Base-by-base conservation (phyloP, 169 alveolate genomes). In the Perkinsus chesapeaki region DNA sequence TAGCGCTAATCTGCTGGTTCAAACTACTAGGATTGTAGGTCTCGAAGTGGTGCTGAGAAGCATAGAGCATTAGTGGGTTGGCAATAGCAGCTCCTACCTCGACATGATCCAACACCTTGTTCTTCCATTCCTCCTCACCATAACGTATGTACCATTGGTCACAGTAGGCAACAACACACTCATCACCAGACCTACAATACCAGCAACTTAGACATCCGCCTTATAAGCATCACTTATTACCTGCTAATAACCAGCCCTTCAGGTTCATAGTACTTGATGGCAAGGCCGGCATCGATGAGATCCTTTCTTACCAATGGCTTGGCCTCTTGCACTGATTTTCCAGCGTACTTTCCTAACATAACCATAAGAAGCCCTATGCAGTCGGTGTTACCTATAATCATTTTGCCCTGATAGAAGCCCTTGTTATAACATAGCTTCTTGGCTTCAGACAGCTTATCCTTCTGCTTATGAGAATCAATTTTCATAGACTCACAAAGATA, bases 71-170 rank as follows among this genome's bases (percentile, higher is more conserved):
- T 19, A 47, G 72, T 48, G 10, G 5, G 37, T 20, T 3, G 91
- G 82, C 23, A 16, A 16, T 5, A 1, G 82, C 31, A 1, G 3
- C 23, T 7, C 82, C 27, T 27, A 92, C 95, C 38, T 94, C 95
- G 39, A 99, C 97, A 94, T 98, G 99, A 39, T 97, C 98, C 91
- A 96, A 95, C 0, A 99, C 99, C 34, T 94, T 94, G 37, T 97
- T 94, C 93, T 98, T 98, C 99, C 99, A 99, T 19, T 96, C 97
- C 73, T 97, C 98, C 93, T 99, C 99, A 36, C 99, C 99, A 96
- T 99, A 99, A 92, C 97, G 97, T 60, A 99, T 94, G 96, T 98
- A 98, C 99, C 99, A 99, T 96, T 98, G 98, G 94, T 97, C 98
- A 60, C 96, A 95, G 31, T 60, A 60, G 82, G 82, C 82, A 60